Evolutionary conservation across 495 filamentous ascomycete species (phyloP), one percentile per base, ranked within the genome.

Genomic region (Penicillium waksmanii): DNA sequence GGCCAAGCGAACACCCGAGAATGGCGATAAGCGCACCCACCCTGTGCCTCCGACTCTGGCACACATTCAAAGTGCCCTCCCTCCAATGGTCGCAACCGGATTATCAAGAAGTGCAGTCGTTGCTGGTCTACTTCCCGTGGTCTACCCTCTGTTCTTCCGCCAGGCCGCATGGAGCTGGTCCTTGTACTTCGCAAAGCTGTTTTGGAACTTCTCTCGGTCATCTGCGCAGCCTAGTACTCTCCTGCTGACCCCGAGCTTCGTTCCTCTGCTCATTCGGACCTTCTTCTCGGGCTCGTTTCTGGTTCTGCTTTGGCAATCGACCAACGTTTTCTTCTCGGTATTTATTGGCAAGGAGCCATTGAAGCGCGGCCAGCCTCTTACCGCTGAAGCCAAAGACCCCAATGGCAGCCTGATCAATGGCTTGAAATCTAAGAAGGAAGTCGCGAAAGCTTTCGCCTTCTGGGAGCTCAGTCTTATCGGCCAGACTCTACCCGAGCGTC

Each of bases 361-460:
- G 44, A 96, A 95, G 71, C 86, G 88, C 58, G 87, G 81, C 2
- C 86, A 90, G 63, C 92, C 93, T n/a, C 80, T 98, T 21, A 96
- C 92, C 1, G 78, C 82, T 11, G 89, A 92, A 55, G 90, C 91
- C 5, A 89, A 86, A 62, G 96, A 98, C 75, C 93, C 95, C 1
- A 98, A 96, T 64, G 94, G 92, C 36, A 96, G 88, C 65, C 77
- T 98, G 42, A 69, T 98, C 47, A 90, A 85, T 54, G 95, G 95
- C 1, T 73, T 98, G 48, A 92, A 87, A 61, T 84, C 88, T 18
- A 93, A 78, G 63, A 81, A 79, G 55, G 66, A 73, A 18, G 59
- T 75, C 21, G 71, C 77, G 10, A 77, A 91, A 77, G 76, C 84
- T 4, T 94, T 94, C 70, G 94, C 95, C 23, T 91, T 96, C 76